Evolutionary conservation across 768 basidiomycete species (phyloP), one percentile per base, ranked within the genome.

Genomic region (Serendipita sp.): DNA sequence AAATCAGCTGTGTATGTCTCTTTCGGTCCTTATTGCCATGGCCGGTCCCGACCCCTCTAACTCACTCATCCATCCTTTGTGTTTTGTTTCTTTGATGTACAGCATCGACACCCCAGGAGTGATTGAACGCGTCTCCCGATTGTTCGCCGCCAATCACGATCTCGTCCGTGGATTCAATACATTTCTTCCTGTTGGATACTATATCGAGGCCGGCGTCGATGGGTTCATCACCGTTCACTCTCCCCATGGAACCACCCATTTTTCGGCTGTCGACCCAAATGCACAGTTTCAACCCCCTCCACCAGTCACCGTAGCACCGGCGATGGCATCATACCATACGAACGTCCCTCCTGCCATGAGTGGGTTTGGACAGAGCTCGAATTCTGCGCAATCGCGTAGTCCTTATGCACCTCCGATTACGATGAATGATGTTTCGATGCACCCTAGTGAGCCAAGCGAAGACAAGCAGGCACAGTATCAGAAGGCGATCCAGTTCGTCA

Each of bases 401-500:
- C 45, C 45, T 7, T 48, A 48, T 48, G 53, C 24, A 24, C 17
- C 22, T 31, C 24, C 22, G 17, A n/a, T 11, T 11, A 24, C 60
- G 30, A 24, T 42, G 38, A 31, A 24, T n/a, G 28, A 60, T 30
- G 31, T 20, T 14, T 20, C 17, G 31, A 24, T 41, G n/a, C 38
- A 24, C 11, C n/a, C 30, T 22, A 17, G n/a, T 58, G 44, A 51
- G 24, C 38, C 43, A 44, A n/a, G 16, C 44, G 38, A 62, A 45
- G 53, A 58, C 30, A 22, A 28, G 51, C 64, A 61, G 38, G 61
- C 65, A 20, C 86, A 97, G 70, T 96, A 92, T 75, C 86, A 88
- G 72, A 86, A 95, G 69, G 96, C 96, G 14, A 98, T 98, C 66
- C 84, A 91, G 68, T 99, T 94, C 72, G 84, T 99, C 68, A 97